Evolutionary conservation across 2,329 filamentous ascomycete species (phyloP), one percentile per base, ranked within the genome.

Genomic region (Curvularia eragrostidis): DNA sequence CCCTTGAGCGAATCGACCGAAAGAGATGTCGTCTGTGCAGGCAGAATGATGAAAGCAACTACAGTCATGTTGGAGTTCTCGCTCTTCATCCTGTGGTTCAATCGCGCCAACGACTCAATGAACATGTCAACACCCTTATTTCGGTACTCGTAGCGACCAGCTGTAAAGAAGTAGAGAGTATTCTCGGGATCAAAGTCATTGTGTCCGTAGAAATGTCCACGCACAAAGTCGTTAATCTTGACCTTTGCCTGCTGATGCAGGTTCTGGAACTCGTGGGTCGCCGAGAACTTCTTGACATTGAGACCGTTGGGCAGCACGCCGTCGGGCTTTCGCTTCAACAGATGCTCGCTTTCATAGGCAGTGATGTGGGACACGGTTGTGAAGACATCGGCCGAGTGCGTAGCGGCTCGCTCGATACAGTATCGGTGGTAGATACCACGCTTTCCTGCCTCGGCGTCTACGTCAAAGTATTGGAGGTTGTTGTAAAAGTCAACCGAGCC

Each of bases 111-210:
- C 3, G 93, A 95, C 79, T 99, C 95, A 67, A 99, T 96, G 78
- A 98, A 99, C 95, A 99, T 98, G 78, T 99, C 95, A 9, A 97
- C 94, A 73, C 95, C 95, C 81, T 99, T 99, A 75, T 99, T 99
- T 64, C 95, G 85, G 84, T 94, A 99, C 78, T 99, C 95, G 74
- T 99, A 99, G 62, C 95, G 90, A 59, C 95, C 95, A 6, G 95
- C 91, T 3, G 93, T 99, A 83, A 99, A 99, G 80, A 98, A 90
- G 80, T 97, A 99, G 34, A 99, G 85, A 0, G 95, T 99, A 78
- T 98, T 97, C 59, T 98, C 93, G 13, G 93, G 88, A 61, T 97
- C 92, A 67, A 98, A 98, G 75, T 99, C 93, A 76, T 97, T 96
- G 80, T 98, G 93, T 10, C 95, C 95, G 74, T 98, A 98, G 79